A percentile compares a stretch with the other conserved stretches of the same genome.
Evolutionary conservation across 73 alveolate genomes (phyloP).

Genomic region (Stentor coeruleus): DNA sequence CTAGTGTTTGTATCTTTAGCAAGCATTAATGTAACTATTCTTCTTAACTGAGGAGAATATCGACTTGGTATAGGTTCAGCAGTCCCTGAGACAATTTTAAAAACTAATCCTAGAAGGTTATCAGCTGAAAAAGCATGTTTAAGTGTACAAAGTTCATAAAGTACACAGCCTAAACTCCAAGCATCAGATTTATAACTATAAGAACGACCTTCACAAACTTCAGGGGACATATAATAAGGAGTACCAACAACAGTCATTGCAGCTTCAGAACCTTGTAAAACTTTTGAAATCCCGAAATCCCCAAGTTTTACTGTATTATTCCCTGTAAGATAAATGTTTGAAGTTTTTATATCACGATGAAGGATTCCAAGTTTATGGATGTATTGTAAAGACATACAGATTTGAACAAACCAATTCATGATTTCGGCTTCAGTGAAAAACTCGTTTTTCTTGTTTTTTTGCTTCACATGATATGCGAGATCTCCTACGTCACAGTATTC

Average conservation of each 20-base stretch:
- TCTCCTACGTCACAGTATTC: conserved; percentile 80
- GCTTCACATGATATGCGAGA: conserved; percentile 57
- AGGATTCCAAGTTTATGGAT: conserved; percentile 72
- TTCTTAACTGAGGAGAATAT: conserved; percentile 69
- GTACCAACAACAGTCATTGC: conserved; percentile 45
- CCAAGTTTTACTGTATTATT: conserved; percentile 56
- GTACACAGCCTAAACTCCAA: conserved; percentile 98
- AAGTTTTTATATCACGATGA: conserved; percentile 80
- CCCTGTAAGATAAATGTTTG: conserved; percentile 47
- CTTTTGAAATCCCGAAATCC: conserved; percentile 65
- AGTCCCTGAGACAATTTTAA: conserved; percentile 76
- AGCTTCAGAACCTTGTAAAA: conserved; percentile 34
- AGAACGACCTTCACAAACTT: conserved; percentile 93
- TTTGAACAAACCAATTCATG: conserved; percentile 64
- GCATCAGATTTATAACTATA: conserved; percentile 92
- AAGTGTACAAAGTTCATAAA: conserved; percentile 92
- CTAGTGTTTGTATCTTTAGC: conserved; percentile 61
- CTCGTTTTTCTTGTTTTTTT: conserved; percentile 43
- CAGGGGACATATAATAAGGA: conserved; percentile 53
- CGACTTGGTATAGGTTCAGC: conserved; percentile 78
- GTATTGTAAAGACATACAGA: conserved; percentile 62
- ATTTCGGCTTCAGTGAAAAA: conserved; percentile 67
- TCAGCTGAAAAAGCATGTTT: conserved; percentile 95
- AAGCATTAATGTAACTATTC: conserved; percentile 53
- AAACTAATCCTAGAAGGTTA: conserved; percentile 79